Evolutionary conservation across 176 grass and related monocot genomes (phyloP).

Genomic region (Guadua angustifolia): DNA sequence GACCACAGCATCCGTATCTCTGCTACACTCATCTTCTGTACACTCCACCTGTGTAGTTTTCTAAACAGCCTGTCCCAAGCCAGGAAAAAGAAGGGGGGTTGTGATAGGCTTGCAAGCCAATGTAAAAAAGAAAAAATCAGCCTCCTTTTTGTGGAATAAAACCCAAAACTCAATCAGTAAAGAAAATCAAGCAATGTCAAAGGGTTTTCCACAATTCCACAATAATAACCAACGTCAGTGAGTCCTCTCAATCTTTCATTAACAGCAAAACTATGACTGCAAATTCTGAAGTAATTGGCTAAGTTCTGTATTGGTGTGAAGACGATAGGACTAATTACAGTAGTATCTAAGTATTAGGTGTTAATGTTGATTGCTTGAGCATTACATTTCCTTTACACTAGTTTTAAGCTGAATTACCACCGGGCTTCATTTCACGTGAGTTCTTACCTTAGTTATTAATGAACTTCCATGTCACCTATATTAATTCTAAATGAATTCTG

Average conservation of each 20-base stretch:
- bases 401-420: not conserved
- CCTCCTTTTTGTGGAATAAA: no score
- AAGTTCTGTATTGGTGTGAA: not conserved
- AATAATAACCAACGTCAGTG: not conserved
- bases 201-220: not conserved
- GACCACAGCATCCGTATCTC: no score
- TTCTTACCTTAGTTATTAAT: not conserved
- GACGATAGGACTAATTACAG: not conserved
- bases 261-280: not conserved
- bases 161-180: slow-evolving; percentile 7
- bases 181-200: not conserved
- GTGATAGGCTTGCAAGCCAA: no score
- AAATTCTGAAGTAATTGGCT: slow-evolving; percentile 1
- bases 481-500: not conserved
- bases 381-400: not conserved
- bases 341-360: not conserved
- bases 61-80: no score
- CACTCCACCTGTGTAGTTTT: no score
- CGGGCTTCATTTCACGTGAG: not conserved
- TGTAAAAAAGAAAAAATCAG: no score
- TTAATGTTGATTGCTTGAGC: not conserved
- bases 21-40: no score
- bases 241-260: not conserved
- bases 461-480: not conserved
- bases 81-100: no score